Base-by-base conservation (phyloP, 805 yeast species). In the Teunomyces pallodes region DNA sequence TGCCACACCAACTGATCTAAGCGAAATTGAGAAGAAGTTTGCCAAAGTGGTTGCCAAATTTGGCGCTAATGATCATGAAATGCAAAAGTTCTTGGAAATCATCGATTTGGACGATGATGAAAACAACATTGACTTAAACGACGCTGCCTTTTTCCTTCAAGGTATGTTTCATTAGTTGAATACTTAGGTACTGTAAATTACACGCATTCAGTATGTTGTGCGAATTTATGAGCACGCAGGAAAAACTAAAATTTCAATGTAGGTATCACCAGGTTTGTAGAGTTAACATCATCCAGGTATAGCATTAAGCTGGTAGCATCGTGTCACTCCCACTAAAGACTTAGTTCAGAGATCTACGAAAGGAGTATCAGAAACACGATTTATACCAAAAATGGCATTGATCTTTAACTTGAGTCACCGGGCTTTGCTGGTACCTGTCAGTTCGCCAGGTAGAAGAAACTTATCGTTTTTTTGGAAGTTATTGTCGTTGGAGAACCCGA, bases 401-500 rank as follows among this genome's bases (percentile, higher is more conserved):
- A 24, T 38, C 14, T 26, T 12, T 20, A 38, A 26, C 41, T 38
- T 38, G 28, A 38, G 16, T n/a, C 41, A 24, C 3, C 41, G 41
- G 41, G 41, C 41, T 38, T 38, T 38, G 30, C 41, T n/a, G 28
- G 6, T 30, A 28, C 42, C 26, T 20, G 36, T 28, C 24, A 14
- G 43, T 20, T 13, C 33, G 24, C 36, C 35, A 14, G 43, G 42
- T 17, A 53, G 41, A 35, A 57, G 71, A 46, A 57, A 65, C 47
- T 57, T 70, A 30, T 70, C 75, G 26, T 69, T 72, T 45, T 62
- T 72, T 56, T 69, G 67, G 64, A 69, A 65, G 43, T 52, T 72
- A 38, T 66, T 72, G 50, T 66, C 64, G 27, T 62, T 72, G 54
- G 73, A 71, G 46, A 59, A 58, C 41, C 60, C 62, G 26, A 64